These are phyloP conservation scores for Solanum microdontum DNA, from an alignment of 257 asterid genomes.

Conservation along the genomic window DNA sequence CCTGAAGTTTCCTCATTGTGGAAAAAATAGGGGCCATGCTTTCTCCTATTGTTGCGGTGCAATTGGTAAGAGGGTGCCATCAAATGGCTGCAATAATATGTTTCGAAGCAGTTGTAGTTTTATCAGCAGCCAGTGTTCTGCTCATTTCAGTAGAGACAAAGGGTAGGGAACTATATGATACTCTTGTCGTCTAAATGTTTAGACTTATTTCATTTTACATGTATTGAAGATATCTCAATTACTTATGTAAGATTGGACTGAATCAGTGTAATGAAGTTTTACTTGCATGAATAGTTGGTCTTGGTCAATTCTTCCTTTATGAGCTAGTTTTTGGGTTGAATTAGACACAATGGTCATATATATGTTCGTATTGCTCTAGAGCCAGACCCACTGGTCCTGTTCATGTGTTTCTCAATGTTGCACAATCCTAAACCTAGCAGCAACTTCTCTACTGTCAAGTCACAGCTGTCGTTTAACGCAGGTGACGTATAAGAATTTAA, in stretches of 20 bases:
- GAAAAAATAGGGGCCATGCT: constrained; percentile 27
- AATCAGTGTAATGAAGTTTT: no score
- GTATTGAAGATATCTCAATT: no score
- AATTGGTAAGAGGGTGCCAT: constrained; percentile 14
- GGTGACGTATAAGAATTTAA: no score
- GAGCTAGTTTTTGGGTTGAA: background rate
- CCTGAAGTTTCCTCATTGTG: constrained; percentile 33
- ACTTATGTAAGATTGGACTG: no score
- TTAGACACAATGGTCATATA: background rate
- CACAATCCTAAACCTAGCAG: no score
- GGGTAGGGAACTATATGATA: constrained; percentile 9
- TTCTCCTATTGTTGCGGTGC: constrained; percentile 14
- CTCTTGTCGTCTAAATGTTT: background rate
- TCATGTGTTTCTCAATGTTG: no score
- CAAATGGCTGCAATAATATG: constrained; percentile 10
- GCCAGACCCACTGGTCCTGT: background rate
- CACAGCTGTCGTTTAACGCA: no score
- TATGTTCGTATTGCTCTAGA: background rate
- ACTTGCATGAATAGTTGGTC: background rate
- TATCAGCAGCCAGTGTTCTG: constrained; percentile 10
- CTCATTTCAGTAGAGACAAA: constrained; percentile 18
- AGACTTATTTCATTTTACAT: background rate
- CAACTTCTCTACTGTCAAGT: no score
- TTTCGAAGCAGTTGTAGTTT: constrained; percentile 8
- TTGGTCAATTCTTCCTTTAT: background rate